Percentiles rank a stretch among this genome's conserved stretches.
These are phyloP conservation scores for Amanita polypyramis DNA, from an alignment of 768 basidiomycete genomes.

Conservation along the genomic window DNA sequence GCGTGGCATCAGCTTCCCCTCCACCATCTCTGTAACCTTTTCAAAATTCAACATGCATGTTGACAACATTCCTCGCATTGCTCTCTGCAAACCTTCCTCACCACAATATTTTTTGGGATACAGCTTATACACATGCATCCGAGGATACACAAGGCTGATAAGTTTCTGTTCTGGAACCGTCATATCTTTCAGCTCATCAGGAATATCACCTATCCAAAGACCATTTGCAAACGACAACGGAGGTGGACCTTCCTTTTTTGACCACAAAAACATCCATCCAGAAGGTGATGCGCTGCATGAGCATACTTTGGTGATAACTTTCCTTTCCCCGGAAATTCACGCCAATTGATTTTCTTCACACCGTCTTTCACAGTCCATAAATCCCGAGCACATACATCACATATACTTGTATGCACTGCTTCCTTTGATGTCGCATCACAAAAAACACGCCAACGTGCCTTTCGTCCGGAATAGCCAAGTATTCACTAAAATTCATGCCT, in stretches of 20 bases:
- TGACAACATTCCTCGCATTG: conserved; percentile 25
- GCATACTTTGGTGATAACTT: neutral
- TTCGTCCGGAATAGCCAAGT: neutral
- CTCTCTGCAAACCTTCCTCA: conserved; percentile 13
- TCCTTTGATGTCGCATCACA: too few relatives aligned
- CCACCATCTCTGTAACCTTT: conserved; percentile 21
- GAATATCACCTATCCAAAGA: conserved; percentile 27
- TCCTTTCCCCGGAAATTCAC: neutral
- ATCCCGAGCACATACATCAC: conserved; percentile 3
- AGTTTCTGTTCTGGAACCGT: conserved; percentile 28
- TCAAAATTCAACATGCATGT: conserved; percentile 18
- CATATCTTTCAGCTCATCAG: conserved; percentile 17
- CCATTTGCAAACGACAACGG: conserved; percentile 17
- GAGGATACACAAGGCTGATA: conserved; percentile 20
- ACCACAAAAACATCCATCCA: neutral
- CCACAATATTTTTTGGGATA: conserved; percentile 20
- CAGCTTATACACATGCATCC: conserved; percentile 25
- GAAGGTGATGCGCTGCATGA: neutral
- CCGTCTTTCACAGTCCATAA: neutral
- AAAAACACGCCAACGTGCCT: neutral
- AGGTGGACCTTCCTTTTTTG: neutral
- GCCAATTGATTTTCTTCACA: neutral
- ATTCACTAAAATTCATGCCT: neutral
- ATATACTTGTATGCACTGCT: neutral
- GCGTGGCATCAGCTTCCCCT: conserved; percentile 24